These are phyloP conservation scores for Collybia nuda DNA, from an alignment of 768 basidiomycete species.

Conservation along the genomic window DNA sequence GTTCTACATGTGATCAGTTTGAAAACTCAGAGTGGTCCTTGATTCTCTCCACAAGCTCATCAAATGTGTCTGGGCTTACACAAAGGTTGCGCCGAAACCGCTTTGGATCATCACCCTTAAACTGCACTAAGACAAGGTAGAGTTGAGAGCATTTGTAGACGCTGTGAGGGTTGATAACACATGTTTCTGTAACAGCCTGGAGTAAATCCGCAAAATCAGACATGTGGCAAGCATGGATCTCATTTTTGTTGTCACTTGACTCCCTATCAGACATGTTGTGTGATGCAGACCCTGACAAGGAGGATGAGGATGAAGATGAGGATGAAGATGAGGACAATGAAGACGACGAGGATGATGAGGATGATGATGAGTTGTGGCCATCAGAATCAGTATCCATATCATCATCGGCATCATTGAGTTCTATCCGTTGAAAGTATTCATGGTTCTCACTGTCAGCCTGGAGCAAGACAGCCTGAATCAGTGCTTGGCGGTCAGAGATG, in stretches of 20 bases:
- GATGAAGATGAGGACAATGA: not conserved
- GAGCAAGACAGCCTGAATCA: not conserved
- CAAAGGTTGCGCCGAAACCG: conserved; percentile 24
- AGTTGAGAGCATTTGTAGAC: conserved; percentile 18
- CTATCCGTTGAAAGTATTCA: not conserved
- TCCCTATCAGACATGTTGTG: not conserved
- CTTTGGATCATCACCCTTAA: conserved; percentile 14
- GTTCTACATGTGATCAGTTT: not conserved
- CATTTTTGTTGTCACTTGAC: not conserved
- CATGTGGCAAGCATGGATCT: not conserved
- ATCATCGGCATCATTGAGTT: not conserved
- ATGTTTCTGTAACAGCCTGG: conserved; percentile 5
- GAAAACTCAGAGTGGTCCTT: not conserved
- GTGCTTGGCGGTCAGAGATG: not conserved
- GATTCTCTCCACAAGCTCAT: not conserved
- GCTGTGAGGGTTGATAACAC: conserved; percentile 11
- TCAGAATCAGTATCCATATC: not conserved
- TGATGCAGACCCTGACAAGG: not conserved
- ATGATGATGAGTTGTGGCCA: not conserved
- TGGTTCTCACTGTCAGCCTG: not conserved
- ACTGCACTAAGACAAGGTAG: conserved; percentile 19
- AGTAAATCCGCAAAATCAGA: conserved; percentile 8
- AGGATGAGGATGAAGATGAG: not conserved
- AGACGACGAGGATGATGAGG: not conserved
- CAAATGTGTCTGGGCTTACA: conserved; percentile 21